Evolutionary conservation across 1,284 basidiomycete species (phyloP).

Genomic region (Chiua sp.): DNA sequence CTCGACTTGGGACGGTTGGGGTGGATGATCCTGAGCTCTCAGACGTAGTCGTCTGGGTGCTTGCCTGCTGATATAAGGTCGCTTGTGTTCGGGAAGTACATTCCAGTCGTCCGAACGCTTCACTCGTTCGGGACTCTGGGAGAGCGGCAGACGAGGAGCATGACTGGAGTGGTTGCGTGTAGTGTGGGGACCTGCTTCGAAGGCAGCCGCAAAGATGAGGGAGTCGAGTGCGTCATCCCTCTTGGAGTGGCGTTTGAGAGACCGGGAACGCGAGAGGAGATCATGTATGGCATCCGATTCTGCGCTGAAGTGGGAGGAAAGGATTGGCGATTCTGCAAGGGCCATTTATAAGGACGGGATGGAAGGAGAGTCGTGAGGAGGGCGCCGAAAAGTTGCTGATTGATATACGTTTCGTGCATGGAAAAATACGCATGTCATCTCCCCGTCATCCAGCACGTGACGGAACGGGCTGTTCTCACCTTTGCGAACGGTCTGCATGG

Average conservation of each 20-base stretch:
- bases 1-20: constrained; percentile 9
- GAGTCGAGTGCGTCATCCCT: constrained; percentile 73
- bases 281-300: constrained; percentile 49
- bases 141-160: constrained; percentile 58
- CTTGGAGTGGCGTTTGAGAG: constrained; percentile 51
- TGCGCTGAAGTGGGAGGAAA: constrained; percentile 29
- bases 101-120: constrained; percentile 47
- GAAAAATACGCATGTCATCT: too few relatives aligned
- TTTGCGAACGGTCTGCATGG: too few relatives aligned
- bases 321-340: constrained; percentile 34
- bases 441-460: too few relatives aligned
- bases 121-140: constrained; percentile 58
- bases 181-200: constrained; percentile 71
- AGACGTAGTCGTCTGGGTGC: constrained; percentile 68
- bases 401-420: too few relatives aligned
- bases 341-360: constrained; percentile 25
- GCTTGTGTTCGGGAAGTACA: constrained; percentile 43
- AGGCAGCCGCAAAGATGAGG: constrained; percentile 71
- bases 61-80: constrained; percentile 71
- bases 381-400: too few relatives aligned
- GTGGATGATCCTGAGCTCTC: constrained; percentile 37
- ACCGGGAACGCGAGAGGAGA: constrained; percentile 45
- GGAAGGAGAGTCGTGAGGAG: background rate
- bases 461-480: too few relatives aligned
- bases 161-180: constrained; percentile 67